A percentile compares a stretch with the other conserved stretches of the same genome.
Evolutionary conservation across 345 rosid species (phyloP).

Genomic region (Ceriops zippeliana): DNA sequence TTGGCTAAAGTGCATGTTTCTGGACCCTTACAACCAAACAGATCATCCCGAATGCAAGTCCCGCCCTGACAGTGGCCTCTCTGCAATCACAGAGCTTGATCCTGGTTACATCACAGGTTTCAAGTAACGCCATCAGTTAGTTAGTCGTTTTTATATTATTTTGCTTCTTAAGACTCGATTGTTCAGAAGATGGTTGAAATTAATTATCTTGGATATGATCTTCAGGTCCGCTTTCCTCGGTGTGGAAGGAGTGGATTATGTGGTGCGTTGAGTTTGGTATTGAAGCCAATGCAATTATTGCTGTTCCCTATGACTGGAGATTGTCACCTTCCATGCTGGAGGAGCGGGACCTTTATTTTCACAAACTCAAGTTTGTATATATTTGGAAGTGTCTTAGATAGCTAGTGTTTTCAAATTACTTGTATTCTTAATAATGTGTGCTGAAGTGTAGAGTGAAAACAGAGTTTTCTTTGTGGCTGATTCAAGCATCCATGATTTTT

Average conservation of each 20-base stretch:
- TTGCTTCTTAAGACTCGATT: neutral
- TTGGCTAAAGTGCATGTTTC: slow-evolving; percentile 92
- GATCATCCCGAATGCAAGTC: slow-evolving; percentile 98
- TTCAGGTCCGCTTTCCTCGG: slow-evolving; percentile 92
- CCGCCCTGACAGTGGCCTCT: slow-evolving; percentile 91
- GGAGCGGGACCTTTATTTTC: slow-evolving; percentile 97
- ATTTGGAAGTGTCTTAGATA: neutral
- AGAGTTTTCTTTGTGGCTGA: slow-evolving; percentile 8
- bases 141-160: neutral
- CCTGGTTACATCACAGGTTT: slow-evolving; percentile 93
- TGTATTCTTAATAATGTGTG: neutral
- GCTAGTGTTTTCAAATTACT: neutral
- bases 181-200: neutral
- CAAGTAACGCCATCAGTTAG: neutral
- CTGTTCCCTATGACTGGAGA: slow-evolving; percentile 99
- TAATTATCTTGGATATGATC: slow-evolving; percentile 10
- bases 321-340: slow-evolving; percentile 89
- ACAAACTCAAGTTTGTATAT: slow-evolving; percentile 80
- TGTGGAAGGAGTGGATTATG: slow-evolving; percentile 98
- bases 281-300: slow-evolving; percentile 88
- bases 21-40: slow-evolving; percentile 92
- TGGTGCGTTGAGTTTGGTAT: slow-evolving; percentile 98
- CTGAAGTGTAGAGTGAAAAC: neutral
- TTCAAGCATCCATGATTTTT: slow-evolving; percentile 9
- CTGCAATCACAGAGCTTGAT: slow-evolving; percentile 95